These are phyloP conservation scores for Fusarium guadeloupense DNA, from an alignment of 2,329 filamentous ascomycete genomes.

Conservation along the genomic window DNA sequence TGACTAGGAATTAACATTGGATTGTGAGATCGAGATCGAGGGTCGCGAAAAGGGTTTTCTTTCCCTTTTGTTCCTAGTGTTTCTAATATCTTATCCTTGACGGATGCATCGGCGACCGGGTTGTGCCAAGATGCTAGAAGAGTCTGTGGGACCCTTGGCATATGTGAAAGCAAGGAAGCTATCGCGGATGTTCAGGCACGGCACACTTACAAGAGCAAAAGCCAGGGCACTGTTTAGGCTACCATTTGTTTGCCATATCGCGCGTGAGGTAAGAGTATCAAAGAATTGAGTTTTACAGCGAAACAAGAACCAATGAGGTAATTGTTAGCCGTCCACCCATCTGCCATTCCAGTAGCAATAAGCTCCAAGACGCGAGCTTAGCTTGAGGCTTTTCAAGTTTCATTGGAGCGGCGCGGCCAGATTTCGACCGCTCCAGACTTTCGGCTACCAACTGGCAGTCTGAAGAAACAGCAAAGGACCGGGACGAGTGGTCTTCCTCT, in stretches of 20 bases:
- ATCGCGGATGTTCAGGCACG: constrained; percentile 29
- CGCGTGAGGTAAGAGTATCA: constrained; percentile 5
- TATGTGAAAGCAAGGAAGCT: constrained; percentile 34
- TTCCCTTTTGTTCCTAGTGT: background rate
- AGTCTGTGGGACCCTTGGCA: constrained; percentile 28
- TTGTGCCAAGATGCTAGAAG: constrained; percentile 33
- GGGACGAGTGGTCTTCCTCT: constrained; percentile 9
- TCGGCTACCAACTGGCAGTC: constrained; percentile 9
- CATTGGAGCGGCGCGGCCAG: constrained; percentile 17
- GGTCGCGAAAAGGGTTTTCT: background rate
- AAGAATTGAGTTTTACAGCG: background rate
- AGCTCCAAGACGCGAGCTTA: constrained; percentile 20
- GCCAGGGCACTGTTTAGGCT: background rate
- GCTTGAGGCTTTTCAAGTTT: constrained; percentile 27
- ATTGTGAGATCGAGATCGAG: constrained; percentile 37
- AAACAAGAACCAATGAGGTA: constrained; percentile 16
- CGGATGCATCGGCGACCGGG: constrained; percentile 35
- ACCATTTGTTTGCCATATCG: background rate
- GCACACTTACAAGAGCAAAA: constrained; percentile 19
- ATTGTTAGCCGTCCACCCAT: constrained; percentile 12
- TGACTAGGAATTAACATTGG: constrained; percentile 14
- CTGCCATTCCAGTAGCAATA: constrained; percentile 2
- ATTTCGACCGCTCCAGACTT: constrained; percentile 40
- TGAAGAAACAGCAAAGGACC: constrained; percentile 1
- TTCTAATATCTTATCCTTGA: constrained; percentile 23